Percentiles rank a stretch among this genome's conserved stretches.
These are phyloP conservation scores for Barnettozyma sucrosica DNA, from an alignment of 805 yeast species.

Conservation along the genomic window DNA sequence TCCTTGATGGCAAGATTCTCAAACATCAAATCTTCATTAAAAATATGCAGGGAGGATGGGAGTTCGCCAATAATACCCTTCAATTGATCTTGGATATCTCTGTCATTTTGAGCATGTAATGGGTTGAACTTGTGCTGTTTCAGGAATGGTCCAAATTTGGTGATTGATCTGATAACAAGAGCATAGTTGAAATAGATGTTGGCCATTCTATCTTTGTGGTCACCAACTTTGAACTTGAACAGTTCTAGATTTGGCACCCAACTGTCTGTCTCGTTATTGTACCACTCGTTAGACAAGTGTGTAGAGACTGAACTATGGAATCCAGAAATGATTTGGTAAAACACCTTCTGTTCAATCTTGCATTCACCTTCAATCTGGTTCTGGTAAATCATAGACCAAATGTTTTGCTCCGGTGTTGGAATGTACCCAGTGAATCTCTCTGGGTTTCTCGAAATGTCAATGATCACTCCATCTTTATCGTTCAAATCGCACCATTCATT, in stretches of 20 bases:
- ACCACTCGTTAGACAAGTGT: conserved; percentile 80
- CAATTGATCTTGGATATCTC: conserved; percentile 39
- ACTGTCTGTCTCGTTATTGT: conserved; percentile 62
- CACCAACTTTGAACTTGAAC: conserved; percentile 87
- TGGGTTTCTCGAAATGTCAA: conserved; percentile 82
- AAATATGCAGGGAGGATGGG: conserved; percentile 29
- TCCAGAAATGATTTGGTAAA: conserved; percentile 83
- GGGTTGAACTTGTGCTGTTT: conserved; percentile 46
- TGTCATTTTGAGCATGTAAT: conserved; percentile 34
- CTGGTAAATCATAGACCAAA: conserved; percentile 88
- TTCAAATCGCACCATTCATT: conserved; percentile 68
- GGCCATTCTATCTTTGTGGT: conserved; percentile 77
- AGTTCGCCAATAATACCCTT: conserved; percentile 21
- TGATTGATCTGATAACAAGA: conserved; percentile 71
- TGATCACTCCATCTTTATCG: conserved; percentile 70
- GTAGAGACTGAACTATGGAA: conserved; percentile 95
- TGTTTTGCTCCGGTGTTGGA: conserved; percentile 85
- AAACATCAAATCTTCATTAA: conserved; percentile 47
- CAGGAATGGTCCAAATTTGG: conserved; percentile 54
- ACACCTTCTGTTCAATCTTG: conserved; percentile 75
- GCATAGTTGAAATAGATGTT: conserved; percentile 93
- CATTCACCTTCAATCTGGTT: conserved; percentile 62
- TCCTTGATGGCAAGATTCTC: conserved; percentile 59
- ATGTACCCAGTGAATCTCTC: conserved; percentile 96
- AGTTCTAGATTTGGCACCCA: conserved; percentile 81